Base-by-base conservation (phyloP, 2,329 filamentous ascomycete genomes). In the Biscogniauxia mediterranea region DNA sequence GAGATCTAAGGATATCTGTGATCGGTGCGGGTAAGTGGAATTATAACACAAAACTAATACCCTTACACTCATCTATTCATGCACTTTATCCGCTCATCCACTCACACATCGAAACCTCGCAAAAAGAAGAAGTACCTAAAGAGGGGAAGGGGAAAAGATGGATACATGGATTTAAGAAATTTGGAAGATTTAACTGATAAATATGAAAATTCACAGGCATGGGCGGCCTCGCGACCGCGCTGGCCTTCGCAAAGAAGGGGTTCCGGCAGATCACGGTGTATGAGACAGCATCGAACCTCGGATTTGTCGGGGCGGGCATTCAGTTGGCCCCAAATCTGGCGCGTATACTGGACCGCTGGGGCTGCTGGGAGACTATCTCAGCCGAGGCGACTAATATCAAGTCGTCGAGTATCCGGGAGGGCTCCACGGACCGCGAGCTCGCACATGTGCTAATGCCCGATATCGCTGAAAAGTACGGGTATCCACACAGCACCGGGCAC, bases 271-370 rank as follows among this genome's bases (percentile, higher is more conserved):
- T 94, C 69, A 81, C 89, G 58, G 85, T 94, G 56, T 94, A 87
- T 73, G 91, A 94, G 73, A 84, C 82, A 42, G 90, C 90, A 0
- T 85, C 88, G 4, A 84, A 86, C 66, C 81, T 94, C 3, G 91
- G 91, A 5, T 94, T 94, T 69, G 90, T 94, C 0, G 92, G 92
- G 23, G 92, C 92, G 1, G 92, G 92, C 5, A 94, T 95, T 66
- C 92, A 96, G 73, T 81, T 94, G 61, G 90, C 91, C 0, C 91
- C 91, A 0, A 96, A 95, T 67, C 90, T 94, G 83, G 87, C 88
- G 3, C 84, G 90, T 1, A 89, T 95, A 8, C 81, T 95, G 13
- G 88, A 92, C 70, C 79, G 82, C 15, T 78, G 93, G 49, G 91
- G 88, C 9, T 89, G 89, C 61, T 94, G 91, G 90, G 77, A 82